Percentiles rank a stretch among this genome's conserved stretches.
phyloP scores from a whole-genome alignment of 257 asterid species.

The Nicotiana attenuata region DNA sequence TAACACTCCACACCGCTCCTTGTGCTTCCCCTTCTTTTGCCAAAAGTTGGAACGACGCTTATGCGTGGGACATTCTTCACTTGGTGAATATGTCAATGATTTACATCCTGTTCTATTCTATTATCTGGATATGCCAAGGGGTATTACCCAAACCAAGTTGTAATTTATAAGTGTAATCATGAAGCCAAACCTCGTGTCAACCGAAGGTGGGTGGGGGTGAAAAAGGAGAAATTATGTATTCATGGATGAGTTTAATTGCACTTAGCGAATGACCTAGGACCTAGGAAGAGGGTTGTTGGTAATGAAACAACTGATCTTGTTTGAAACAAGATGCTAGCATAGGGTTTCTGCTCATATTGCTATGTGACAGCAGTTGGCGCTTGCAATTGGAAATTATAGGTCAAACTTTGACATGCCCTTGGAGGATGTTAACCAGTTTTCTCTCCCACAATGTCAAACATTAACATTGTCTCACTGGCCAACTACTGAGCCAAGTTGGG shows the following conservation, averaged over 20 bases:
- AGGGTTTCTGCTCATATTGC: slow-evolving; percentile 1
- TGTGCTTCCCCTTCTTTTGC: not conserved
- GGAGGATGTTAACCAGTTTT: not conserved
- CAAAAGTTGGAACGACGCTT: not conserved
- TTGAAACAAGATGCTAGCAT: not conserved
- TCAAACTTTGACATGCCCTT: not conserved
- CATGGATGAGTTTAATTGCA: not conserved
- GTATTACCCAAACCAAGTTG: not conserved
- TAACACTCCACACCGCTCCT: not conserved
- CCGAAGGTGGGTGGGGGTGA: not conserved
- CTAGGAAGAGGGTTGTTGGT: not conserved
- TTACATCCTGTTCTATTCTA: not conserved
- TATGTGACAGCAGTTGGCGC: not conserved
- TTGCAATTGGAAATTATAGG: not conserved
- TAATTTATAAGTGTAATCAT: not conserved
- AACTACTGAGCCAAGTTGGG: not conserved
- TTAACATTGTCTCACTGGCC: not conserved
- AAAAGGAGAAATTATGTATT: not conserved
- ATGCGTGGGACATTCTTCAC: not conserved
- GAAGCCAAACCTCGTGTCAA: not conserved
- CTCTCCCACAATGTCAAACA: not conserved
- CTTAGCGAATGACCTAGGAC: not conserved
- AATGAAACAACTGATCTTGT: not conserved
- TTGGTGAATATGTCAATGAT: not conserved
- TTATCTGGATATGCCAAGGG: not conserved